Evolutionary conservation across 495 filamentous ascomycete species (phyloP).

Genomic region (Letharia columbiana): DNA sequence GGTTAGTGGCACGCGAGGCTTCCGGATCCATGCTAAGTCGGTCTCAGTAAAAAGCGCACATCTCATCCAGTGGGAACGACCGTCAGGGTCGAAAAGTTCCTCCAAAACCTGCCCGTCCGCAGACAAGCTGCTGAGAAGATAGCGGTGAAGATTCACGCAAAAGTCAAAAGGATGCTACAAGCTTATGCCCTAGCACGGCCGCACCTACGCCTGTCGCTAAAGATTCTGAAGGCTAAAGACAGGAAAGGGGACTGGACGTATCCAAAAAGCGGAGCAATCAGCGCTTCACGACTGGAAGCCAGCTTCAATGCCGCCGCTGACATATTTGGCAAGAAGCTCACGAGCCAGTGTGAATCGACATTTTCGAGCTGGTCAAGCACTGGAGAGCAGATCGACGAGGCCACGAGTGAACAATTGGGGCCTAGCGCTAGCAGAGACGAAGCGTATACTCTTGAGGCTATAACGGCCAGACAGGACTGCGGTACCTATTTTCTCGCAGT

Average conservation of each 20-base stretch:
- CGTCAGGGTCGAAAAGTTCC: conserved; percentile 57
- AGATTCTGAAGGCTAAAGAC: conserved; percentile 53
- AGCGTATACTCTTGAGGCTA: conserved; percentile 24
- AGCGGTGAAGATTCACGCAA: conserved; percentile 50
- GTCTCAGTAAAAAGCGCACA: conserved; percentile 34
- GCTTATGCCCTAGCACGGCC: conserved; percentile 69
- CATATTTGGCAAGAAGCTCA: conserved; percentile 57
- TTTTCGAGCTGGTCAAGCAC: conserved; percentile 24
- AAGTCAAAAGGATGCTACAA: conserved; percentile 60
- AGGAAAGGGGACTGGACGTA: conserved; percentile 64
- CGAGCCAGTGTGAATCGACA: conserved; percentile 44
- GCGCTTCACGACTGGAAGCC: conserved; percentile 28
- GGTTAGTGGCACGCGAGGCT: conserved; percentile 1
- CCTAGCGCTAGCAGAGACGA: conserved; percentile 44
- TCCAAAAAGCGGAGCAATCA: conserved; percentile 35
- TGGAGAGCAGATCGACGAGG: conserved; percentile 13
- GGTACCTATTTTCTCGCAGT: conserved; percentile 26
- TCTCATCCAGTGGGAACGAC: conserved; percentile 75
- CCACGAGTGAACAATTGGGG: neutral
- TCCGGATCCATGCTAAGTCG: neutral
- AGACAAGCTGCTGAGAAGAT: conserved; percentile 56
- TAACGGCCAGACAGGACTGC: conserved; percentile 9
- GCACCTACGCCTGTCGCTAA: conserved; percentile 54
- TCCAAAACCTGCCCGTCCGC: conserved; percentile 66
- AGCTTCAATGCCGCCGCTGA: conserved; percentile 61